Conservation (phyloP, 2,329 filamentous ascomycete genomes). For the Elsinoe australis region DNA sequence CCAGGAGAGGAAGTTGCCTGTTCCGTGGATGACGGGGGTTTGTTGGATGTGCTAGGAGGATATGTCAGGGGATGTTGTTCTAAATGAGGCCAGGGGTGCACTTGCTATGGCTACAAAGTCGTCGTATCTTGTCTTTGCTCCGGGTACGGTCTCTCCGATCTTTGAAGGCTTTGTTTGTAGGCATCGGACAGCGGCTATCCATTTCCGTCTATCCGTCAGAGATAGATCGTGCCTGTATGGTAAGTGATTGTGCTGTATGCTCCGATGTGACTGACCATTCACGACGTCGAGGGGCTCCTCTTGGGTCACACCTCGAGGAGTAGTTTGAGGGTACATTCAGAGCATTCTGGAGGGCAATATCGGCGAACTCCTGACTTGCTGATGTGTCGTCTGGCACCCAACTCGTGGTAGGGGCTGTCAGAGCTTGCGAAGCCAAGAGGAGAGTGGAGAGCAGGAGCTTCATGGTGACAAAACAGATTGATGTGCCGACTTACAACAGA, state of each 20-base stretch:
- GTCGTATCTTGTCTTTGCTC: slow-evolving; percentile 20
- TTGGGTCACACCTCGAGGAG: background rate
- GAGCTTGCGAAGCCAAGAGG: no score
- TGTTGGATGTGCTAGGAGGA: slow-evolving; percentile 20
- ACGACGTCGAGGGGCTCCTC: background rate
- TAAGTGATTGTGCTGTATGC: background rate
- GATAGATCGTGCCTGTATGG: slow-evolving; percentile 1
- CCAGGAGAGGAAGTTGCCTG: slow-evolving; percentile 32
- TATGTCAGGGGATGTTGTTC: background rate
- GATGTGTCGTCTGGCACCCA: background rate
- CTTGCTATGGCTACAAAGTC: slow-evolving; percentile 19
- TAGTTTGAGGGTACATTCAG: background rate
- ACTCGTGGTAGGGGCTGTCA: no score
- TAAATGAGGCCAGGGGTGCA: background rate
- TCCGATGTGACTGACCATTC: background rate
- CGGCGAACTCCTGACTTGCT: background rate
- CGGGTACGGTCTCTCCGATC: slow-evolving; percentile 18
- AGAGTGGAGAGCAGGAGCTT: no score
- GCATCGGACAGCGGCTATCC: slow-evolving; percentile 27
- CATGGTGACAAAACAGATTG: no score
- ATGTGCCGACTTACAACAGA: no score
- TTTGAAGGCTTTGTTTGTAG: slow-evolving; percentile 24
- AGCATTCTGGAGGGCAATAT: background rate
- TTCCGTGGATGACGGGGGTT: slow-evolving; percentile 18
- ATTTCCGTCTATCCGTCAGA: background rate